phyloP scores from a whole-genome alignment of 768 basidiomycete species.

The Serendipita indica region DNA sequence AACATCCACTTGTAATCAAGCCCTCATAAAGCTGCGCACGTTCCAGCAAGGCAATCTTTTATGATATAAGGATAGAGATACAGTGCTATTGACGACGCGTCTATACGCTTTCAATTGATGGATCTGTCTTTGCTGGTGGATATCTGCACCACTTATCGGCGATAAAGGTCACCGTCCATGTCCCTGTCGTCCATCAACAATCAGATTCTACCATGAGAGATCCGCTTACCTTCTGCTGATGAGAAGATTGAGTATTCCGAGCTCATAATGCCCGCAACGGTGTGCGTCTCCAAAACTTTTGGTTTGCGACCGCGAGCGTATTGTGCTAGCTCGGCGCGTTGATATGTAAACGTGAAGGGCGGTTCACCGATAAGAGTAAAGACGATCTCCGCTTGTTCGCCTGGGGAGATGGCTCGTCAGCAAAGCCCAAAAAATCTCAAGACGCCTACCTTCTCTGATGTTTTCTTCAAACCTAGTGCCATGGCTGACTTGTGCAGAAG shows the following conservation, averaged over 20 bases:
- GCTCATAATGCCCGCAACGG: constrained; percentile 60
- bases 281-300: constrained; percentile 83
- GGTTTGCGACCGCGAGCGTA: constrained; percentile 49
- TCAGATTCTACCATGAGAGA: not conserved
- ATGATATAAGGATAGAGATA: too few species aligned
- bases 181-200: constrained; percentile 33
- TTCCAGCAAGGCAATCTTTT: too few species aligned
- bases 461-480: constrained; percentile 72
- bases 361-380: constrained; percentile 84
- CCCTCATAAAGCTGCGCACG: too few species aligned
- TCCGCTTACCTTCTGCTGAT: constrained; percentile 63
- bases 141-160: constrained; percentile 83
- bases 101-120: not conserved
- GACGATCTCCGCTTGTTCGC: constrained; percentile 85
- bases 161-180: constrained; percentile 86
- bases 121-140: constrained; percentile 50
- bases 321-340: constrained; percentile 55
- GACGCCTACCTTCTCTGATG: constrained; percentile 64
- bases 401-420: constrained; percentile 24
- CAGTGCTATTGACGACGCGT: too few species aligned
- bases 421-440: not conserved
- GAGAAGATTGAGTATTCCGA: constrained; percentile 84
- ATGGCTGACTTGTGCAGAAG: constrained; percentile 76
- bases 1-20: too few species aligned
- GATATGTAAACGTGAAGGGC: constrained; percentile 93